phyloP scores from a whole-genome alignment of 805 yeast species.

The Hanseniaspora nectarophila region DNA sequence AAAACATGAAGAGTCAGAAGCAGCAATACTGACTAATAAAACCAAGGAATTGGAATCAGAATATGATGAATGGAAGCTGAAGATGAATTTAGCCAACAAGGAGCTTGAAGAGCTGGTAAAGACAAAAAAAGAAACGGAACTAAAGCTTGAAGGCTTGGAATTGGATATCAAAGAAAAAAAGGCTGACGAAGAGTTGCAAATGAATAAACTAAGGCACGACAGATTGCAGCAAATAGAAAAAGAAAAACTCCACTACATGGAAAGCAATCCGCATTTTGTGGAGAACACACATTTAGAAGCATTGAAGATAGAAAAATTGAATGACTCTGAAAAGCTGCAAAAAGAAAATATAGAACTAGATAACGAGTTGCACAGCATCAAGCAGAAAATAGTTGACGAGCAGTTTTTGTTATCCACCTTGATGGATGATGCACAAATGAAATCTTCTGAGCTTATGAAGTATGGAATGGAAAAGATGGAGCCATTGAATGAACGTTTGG shows the following conservation, averaged over 20 bases:
- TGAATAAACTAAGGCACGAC: slow-evolving; percentile 5
- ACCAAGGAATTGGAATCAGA: not conserved
- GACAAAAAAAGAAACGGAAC: slow-evolving; percentile 15
- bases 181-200: slow-evolving; percentile 16
- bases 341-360: slow-evolving; percentile 1
- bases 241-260: not conserved
- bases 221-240: slow-evolving; percentile 16
- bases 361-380: not conserved
- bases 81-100: slow-evolving; percentile 15
- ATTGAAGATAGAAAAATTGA: not conserved
- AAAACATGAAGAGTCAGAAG: slow-evolving; percentile 17
- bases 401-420: slow-evolving; percentile 13
- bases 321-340: not conserved
- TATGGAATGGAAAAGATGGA: slow-evolving; percentile 10
- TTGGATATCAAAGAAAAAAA: slow-evolving; percentile 20
- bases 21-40: slow-evolving; percentile 10
- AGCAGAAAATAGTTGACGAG: slow-evolving; percentile 11
- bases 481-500: not conserved
- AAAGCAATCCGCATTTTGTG: not conserved
- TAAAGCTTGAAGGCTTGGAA: slow-evolving; percentile 19
- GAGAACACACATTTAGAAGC: not conserved
- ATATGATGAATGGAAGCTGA: not conserved
- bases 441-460: slow-evolving; percentile 8
- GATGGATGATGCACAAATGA: slow-evolving; percentile 9
- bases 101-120: slow-evolving; percentile 19